Base-by-base conservation (phyloP, 192 early-diverging fungal species). In the Linderina pennispora region DNA sequence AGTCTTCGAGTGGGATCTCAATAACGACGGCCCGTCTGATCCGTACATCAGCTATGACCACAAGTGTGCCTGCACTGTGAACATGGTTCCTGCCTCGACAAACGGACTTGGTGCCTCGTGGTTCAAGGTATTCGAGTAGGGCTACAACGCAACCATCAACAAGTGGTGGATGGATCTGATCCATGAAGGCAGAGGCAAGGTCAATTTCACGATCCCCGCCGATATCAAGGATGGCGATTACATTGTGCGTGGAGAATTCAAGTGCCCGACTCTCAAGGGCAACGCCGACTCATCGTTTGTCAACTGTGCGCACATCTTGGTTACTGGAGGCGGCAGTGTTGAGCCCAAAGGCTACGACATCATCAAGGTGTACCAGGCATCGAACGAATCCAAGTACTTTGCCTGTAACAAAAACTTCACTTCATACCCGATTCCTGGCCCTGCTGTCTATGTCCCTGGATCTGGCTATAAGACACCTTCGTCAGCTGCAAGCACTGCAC, bases 61-160 rank as follows among this genome's bases (percentile, higher is more conserved):
- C n/a, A n/a, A n/a, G n/a, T n/a, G n/a, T n/a, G n/a, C n/a, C n/a
- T n/a, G n/a, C n/a, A n/a, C n/a, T n/a, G n/a, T n/a, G n/a, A n/a
- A n/a, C n/a, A n/a, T n/a, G n/a, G n/a, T n/a, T n/a, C n/a, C n/a
- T n/a, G n/a, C n/a, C n/a, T n/a, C n/a, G n/a, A n/a, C n/a, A n/a
- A n/a, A n/a, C n/a, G n/a, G n/a, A n/a, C n/a, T n/a, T n/a, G n/a
- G n/a, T n/a, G n/a, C n/a, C n/a, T n/a, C n/a, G 15, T 50, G 48
- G 48, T 50, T 50, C 37, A 50, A 50, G 37, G 28, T 50, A 15
- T 50, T 23, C 20, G 48, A 50, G 38, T 15, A 40, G 2, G 48
- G 48, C 8, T 50, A 36, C 21, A 25, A 40, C 32, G 4, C 36
- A 4, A 17, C 14, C 11, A 19, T 23, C 0, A 40, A 32, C 2